Evolutionary conservation across 2,329 filamentous ascomycete genomes (phyloP).

Genomic region (Myotisia sp.): DNA sequence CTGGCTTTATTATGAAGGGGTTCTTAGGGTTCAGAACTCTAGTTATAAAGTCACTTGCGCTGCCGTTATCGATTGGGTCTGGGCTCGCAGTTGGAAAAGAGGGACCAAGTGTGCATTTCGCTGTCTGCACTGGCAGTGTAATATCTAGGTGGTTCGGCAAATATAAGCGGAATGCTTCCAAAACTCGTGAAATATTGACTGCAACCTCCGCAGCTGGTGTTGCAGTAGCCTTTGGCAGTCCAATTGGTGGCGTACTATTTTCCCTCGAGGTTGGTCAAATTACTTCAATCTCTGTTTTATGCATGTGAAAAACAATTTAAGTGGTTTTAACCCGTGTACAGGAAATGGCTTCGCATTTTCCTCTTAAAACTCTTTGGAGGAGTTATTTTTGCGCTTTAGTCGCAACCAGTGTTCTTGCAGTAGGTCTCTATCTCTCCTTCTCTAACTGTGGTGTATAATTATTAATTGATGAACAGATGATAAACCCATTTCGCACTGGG

Average conservation of each 20-base stretch:
- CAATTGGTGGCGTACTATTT: conserved; percentile 91
- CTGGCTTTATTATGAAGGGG: conserved; percentile 97
- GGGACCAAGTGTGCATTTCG: conserved; percentile 96
- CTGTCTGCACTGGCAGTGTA: conserved; percentile 92
- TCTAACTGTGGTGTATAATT: background rate
- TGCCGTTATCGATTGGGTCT: conserved; percentile 85
- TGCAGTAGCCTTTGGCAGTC: conserved; percentile 90
- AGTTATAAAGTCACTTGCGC: conserved; percentile 79
- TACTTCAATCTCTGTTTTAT: background rate
- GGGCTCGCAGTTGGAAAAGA: conserved; percentile 93
- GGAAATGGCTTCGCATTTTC: conserved; percentile 95
- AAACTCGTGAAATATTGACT: conserved; percentile 87
- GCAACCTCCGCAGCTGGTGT: conserved; percentile 91
- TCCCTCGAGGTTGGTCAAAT: conserved; percentile 53
- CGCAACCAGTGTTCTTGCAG: conserved; percentile 75
- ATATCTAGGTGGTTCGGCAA: conserved; percentile 87
- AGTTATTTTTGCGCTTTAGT: conserved; percentile 97
- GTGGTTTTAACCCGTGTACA: conserved; percentile 16
- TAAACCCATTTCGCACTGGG: conserved; percentile 95
- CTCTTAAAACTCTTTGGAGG: conserved; percentile 92
- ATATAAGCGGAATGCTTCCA: conserved; percentile 80
- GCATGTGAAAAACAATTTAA: background rate
- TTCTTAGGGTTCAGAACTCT: conserved; percentile 87
- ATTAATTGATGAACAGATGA: conserved; percentile 50
- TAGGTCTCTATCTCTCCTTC: conserved; percentile 21